Base-by-base conservation (phyloP, 2,329 filamentous ascomycete genomes). In the Colletotrichum sp. region DNA sequence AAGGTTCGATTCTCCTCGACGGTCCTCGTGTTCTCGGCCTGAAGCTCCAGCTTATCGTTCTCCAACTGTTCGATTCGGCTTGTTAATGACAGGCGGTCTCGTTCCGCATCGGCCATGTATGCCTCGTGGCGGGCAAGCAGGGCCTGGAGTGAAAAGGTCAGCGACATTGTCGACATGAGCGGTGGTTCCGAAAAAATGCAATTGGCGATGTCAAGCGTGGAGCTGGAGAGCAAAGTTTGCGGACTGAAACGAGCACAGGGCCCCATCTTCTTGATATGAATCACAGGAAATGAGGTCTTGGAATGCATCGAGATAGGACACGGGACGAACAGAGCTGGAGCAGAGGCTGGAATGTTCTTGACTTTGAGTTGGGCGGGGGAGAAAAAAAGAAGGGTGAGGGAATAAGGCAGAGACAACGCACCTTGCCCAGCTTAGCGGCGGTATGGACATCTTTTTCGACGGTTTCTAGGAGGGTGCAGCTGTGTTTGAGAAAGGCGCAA, bases 21-120 rank as follows among this genome's bases (percentile, higher is more conserved):
- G 32, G 93, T 94, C 76, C 89, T 89, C 70, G 92, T 92, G 85
- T 98, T 99, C 80, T 92, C 90, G 56, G 89, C 88, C 84, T 98
- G 95, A 76, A 97, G 90, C 75, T 91, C 87, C 80, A 87, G 89
- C 86, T 98, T 98, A 79, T 92, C 91, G 80, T 85, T 85, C 85
- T 98, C 95, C 68, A 99, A 89, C 77, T 89, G 89, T 79, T 94
- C 93, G 82, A 98, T 96, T 76, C 91, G 94, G 62, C 87, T 85
- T 59, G 91, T 90, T 85, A 98, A 92, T 76, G 93, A 91, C 76
- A 89, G 87, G 76, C 96, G 94, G 83, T 98, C 96, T 79, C 92
- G 92, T 87, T 98, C 96, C 75, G 96, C 95, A 84, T 98, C 95
- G 79, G 93, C 93, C 90, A 98, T 96, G 85, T 98, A 98, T 75